Evolutionary conservation across 495 filamentous ascomycete genomes (phyloP).

Genomic region (Xanthoparmelia taractica): DNA sequence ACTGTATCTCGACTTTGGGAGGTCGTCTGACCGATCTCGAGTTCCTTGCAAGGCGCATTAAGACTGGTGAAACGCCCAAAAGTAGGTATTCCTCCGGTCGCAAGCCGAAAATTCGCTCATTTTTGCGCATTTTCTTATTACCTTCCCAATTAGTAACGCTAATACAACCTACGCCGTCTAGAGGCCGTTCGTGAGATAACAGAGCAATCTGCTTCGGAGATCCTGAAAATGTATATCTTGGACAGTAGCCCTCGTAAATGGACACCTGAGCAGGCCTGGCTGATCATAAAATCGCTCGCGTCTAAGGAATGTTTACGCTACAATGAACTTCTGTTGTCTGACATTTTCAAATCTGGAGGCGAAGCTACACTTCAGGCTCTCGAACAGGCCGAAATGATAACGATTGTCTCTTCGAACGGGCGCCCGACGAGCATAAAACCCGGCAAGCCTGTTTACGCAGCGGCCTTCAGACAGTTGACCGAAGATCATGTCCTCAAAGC

Average conservation of each 20-base stretch:
- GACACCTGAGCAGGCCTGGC: conserved; percentile 82
- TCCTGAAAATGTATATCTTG: conserved; percentile 86
- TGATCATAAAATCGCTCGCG: conserved; percentile 68
- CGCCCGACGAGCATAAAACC: conserved; percentile 69
- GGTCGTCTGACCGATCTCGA: conserved; percentile 91
- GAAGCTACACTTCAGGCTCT: conserved; percentile 70
- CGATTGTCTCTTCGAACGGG: conserved; percentile 61
- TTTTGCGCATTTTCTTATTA: not conserved
- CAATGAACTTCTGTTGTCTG: conserved; percentile 70
- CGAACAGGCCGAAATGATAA: conserved; percentile 81
- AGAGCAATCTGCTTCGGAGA: conserved; percentile 77
- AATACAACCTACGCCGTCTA: conserved; percentile 19
- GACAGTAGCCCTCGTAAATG: conserved; percentile 50
- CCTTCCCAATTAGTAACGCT: not conserved
- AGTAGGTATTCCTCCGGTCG: conserved; percentile 30
- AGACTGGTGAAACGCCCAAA: conserved; percentile 75
- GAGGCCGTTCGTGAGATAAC: conserved; percentile 86
- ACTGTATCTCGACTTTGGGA: conserved; percentile 71
- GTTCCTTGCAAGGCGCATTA: conserved; percentile 82
- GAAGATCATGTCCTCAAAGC: conserved; percentile 64
- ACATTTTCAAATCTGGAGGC: conserved; percentile 59
- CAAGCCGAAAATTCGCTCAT: not conserved
- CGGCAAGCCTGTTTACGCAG: conserved; percentile 79
- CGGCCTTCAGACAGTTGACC: conserved; percentile 65
- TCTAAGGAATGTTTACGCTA: conserved; percentile 57